Evolutionary conservation across 495 filamentous ascomycete species (phyloP), one percentile per base, ranked within the genome.

Genomic region (Hyaloscypha bicolor): DNA sequence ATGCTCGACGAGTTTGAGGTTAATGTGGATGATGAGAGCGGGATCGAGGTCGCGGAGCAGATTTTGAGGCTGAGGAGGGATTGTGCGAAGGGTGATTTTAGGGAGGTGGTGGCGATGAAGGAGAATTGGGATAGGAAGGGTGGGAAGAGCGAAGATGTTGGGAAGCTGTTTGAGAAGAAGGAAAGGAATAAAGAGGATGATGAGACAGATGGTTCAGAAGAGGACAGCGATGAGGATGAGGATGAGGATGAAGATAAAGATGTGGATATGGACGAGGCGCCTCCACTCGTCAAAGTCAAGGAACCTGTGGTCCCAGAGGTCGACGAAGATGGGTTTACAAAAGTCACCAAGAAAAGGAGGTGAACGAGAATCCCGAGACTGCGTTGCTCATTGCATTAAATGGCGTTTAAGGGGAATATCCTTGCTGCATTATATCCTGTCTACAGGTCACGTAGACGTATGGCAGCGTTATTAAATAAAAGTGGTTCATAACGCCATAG

Each of bases 1-100:
- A 94, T 99, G 90, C 86, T 90, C 68, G 96, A 97, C 78, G 94
- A 99, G 78, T 99, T 97, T 75, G 93, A 95, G 59, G 89, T 94
- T 42, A 88, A 89, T 62, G 85, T 98, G 19, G 95, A 98, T 72
- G 94, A 97, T 78, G 94, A 91, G 69, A 93, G 87, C 63, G 92
- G 89, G 37, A 89, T 82, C 48, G 85, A 87, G 75, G 85, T 96
- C 21, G 93, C 93, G 21, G 82, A 83, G 65, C 77, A 85, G 78
- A 90, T 98, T 53, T 79, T 94, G 78, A 81, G 83, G 42, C 75
- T 93, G 65, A 83, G 87, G 72, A 81, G 78, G 63, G 80, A 90
- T 77, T 87, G 85, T 62, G 73, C 74, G 42, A 79, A 80, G 61
- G 91, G 91, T 25, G 82, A 91, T 64, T 93, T 93, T 68, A 77